Evolutionary conservation across 352 stramenopile species (phyloP).

Genomic region (Plasmopara viticola): DNA sequence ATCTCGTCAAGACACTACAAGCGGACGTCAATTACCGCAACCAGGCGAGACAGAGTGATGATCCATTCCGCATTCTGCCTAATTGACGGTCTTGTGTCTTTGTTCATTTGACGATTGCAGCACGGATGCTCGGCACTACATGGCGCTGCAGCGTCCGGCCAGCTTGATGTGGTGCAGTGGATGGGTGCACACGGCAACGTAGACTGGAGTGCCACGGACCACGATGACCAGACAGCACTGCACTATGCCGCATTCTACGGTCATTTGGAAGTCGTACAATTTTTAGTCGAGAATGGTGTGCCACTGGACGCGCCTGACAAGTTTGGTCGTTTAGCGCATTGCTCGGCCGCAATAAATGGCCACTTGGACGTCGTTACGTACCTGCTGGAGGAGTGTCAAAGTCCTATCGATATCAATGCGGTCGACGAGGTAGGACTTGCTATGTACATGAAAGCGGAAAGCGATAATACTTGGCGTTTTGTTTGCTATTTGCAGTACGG

Average conservation of each 20-base stretch:
- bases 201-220: slow-evolving; percentile 54
- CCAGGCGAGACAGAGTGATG: slow-evolving; percentile 34
- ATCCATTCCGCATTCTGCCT: neutral
- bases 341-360: slow-evolving; percentile 78
- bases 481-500: slow-evolving; percentile 45
- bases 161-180: slow-evolving; percentile 79
- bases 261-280: slow-evolving; percentile 81
- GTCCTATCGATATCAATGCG: slow-evolving; percentile 83
- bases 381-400: slow-evolving; percentile 70
- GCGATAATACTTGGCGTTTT: neutral
- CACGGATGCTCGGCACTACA: slow-evolving; percentile 80
- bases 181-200: slow-evolving; percentile 56
- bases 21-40: slow-evolving; percentile 85
- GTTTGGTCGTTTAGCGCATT: slow-evolving; percentile 75
- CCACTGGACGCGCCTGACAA: slow-evolving; percentile 79
- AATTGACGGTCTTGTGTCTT: slow-evolving; percentile 8
- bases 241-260: slow-evolving; percentile 86
- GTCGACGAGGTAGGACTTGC: slow-evolving; percentile 61
- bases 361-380: slow-evolving; percentile 83
- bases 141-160: slow-evolving; percentile 62
- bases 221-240: slow-evolving; percentile 78
- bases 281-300: slow-evolving; percentile 74
- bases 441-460: neutral
- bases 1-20: slow-evolving; percentile 65
- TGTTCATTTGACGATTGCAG: slow-evolving; percentile 21